These are phyloP conservation scores for Podospora pseudocomata DNA, from an alignment of 495 filamentous ascomycete genomes.

Conservation along the genomic window DNA sequence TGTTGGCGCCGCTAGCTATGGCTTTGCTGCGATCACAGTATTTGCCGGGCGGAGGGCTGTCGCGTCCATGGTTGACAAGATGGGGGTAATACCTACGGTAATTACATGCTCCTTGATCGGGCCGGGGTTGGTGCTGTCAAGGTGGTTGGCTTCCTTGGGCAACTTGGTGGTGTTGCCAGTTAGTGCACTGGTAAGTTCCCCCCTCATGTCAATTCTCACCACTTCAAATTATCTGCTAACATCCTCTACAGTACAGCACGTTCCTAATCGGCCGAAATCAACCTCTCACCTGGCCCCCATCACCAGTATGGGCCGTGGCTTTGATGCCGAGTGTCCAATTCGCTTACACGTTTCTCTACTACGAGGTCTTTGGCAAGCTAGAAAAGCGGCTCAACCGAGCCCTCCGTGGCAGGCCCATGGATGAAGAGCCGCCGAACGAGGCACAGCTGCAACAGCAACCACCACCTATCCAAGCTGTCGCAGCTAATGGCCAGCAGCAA, in stretches of 20 bases:
- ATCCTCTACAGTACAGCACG: neutral
- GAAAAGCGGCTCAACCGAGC: conserved; percentile 58
- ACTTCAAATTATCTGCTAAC: neutral
- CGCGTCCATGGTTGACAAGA: conserved; percentile 22
- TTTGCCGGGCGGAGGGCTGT: conserved; percentile 38
- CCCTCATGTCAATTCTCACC: no score
- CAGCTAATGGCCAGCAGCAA: neutral
- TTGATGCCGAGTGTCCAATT: conserved; percentile 65
- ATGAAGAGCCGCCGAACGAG: conserved; percentile 15
- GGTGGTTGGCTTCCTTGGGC: conserved; percentile 29
- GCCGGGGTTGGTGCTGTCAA: conserved; percentile 38
- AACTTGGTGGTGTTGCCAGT: conserved; percentile 34
- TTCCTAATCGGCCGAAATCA: neutral
- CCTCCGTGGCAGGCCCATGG: conserved; percentile 26
- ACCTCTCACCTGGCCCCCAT: conserved; percentile 63
- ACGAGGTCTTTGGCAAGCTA: conserved; percentile 56
- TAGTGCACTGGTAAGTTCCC: conserved; percentile 33
- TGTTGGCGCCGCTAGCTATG: conserved; percentile 40
- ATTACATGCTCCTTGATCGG: conserved; percentile 35
- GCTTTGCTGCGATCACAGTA: conserved; percentile 29
- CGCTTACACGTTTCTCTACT: conserved; percentile 63
- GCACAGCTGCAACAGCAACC: conserved; percentile 1
- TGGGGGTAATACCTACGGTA: conserved; percentile 13
- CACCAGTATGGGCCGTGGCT: conserved; percentile 64
- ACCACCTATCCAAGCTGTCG: neutral